Percentiles rank a stretch among this genome's conserved stretches.
Evolutionary conservation across 495 filamentous ascomycete species (phyloP).

Genomic region (Podospora anserina): DNA sequence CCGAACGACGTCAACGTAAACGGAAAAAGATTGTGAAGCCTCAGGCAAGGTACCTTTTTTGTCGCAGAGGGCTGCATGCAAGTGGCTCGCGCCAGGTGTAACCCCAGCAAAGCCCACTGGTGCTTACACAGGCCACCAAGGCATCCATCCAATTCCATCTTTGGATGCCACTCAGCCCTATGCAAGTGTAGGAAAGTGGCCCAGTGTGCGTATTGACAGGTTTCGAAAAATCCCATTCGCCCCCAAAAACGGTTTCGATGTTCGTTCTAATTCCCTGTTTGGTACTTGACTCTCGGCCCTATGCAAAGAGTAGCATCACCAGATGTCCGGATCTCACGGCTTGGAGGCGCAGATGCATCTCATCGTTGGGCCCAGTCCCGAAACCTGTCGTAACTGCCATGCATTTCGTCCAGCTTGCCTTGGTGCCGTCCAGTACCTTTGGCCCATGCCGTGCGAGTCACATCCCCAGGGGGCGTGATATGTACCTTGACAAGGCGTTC

Average conservation of each 20-base stretch:
- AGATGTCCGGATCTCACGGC: slow-evolving; percentile 14
- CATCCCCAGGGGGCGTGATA: slow-evolving; percentile 1
- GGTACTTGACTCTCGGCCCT: slow-evolving; percentile 5
- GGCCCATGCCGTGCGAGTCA: slow-evolving; percentile 20
- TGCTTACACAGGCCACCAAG: slow-evolving; percentile 22
- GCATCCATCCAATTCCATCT: slow-evolving; percentile 12
- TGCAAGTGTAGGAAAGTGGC: slow-evolving; percentile 5
- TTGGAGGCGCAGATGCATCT: background rate
- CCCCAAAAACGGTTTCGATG: slow-evolving; percentile 13
- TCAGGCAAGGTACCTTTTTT: slow-evolving; percentile 8
- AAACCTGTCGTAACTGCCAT: slow-evolving; percentile 1
- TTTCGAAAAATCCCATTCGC: slow-evolving; percentile 11
- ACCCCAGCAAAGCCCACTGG: slow-evolving; percentile 8
- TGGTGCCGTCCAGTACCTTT: background rate
- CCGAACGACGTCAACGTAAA: background rate
- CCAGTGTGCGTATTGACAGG: background rate
- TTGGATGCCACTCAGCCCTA: slow-evolving; percentile 23
- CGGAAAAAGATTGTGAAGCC: background rate
- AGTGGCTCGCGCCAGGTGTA: slow-evolving; percentile 17
- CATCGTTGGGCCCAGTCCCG: background rate
- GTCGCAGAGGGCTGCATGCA: slow-evolving; percentile 17
- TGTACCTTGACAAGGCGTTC: slow-evolving; percentile 11
- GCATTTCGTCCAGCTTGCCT: background rate
- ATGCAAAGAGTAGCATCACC: slow-evolving; percentile 11
- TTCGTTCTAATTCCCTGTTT: slow-evolving; percentile 13